Evolutionary conservation across 2,329 filamentous ascomycete genomes (phyloP), one percentile per base, ranked within the genome.

Genomic region (Rutstroemia sp.): DNA sequence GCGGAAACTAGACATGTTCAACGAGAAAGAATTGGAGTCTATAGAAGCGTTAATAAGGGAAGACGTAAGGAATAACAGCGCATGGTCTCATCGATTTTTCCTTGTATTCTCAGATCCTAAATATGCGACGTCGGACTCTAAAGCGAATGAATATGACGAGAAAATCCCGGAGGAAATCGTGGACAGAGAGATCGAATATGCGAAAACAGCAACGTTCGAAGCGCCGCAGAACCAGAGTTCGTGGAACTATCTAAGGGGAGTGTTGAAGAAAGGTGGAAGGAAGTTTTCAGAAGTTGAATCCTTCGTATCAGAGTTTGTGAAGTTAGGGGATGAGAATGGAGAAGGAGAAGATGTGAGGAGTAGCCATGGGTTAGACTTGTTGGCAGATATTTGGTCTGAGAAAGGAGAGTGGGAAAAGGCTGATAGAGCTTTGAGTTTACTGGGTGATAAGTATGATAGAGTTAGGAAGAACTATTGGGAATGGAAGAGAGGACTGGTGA

Each of bases 21-120:
- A 72, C 84, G 47, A 64, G 44, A 55, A 78, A 48, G 84, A 99
- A 76, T 75, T 95, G 19, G 72, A 76, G 51, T 84, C 86, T 58
- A 82, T 89, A 36, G 87, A 94, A 68, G 73, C 73, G 40, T 80
- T 96, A 70, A 80, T 99, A 57, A 76, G 82, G 57, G 76, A 82
- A 36, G 94, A 99, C 71, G 84, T 97, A 58, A 82, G 92, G 67
- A 99, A 99, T 75, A 99, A 99, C 72, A 94, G 88, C 46, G 94
- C 92, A 16, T 99, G 94, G 94, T 95, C 92, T 63, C 92, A 99
- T 76, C 86, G 94, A 51, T 97, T 94, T 78, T 96, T 92, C 71
- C 71, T 97, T n/a, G 83, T 92, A 17, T 95, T 96, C 63, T 80
- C 81, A 69, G 76, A 79, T 76, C 86, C 78, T 19, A 74, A 64